Evolutionary conservation across 1,284 basidiomycete species (phyloP).

Genomic region (Mycena sp.): DNA sequence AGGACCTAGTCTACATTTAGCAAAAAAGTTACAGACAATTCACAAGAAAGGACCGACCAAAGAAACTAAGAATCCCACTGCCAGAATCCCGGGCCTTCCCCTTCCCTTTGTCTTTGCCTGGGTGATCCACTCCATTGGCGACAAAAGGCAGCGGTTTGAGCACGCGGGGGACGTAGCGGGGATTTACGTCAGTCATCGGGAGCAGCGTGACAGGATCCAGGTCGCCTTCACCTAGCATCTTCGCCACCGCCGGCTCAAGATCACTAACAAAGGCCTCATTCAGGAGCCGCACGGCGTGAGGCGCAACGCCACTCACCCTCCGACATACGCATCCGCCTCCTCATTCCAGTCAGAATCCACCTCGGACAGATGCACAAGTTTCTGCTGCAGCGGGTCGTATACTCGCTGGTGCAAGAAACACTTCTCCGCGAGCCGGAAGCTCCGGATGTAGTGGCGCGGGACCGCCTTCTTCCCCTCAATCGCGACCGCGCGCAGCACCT

Average conservation of each 20-base stretch:
- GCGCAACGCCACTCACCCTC: constrained; percentile 61
- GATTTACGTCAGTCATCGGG: constrained; percentile 85
- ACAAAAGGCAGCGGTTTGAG: constrained; percentile 43
- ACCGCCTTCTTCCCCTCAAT: constrained; percentile 90
- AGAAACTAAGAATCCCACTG: constrained; percentile 65
- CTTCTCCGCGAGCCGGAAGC: constrained; percentile 85
- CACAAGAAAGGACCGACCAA: constrained; percentile 56
- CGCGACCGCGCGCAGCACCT: constrained; percentile 82
- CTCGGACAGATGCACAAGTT: constrained; percentile 76
- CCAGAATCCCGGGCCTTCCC: constrained; percentile 40
- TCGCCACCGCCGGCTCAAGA: constrained; percentile 66
- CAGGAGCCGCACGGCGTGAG: neutral
- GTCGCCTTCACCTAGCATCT: constrained; percentile 79
- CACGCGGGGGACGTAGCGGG: constrained; percentile 64
- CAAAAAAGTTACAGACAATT: constrained; percentile 19
- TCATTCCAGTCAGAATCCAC: constrained; percentile 63
- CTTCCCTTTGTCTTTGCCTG: constrained; percentile 44
- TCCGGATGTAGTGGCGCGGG: constrained; percentile 78
- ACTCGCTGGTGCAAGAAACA: constrained; percentile 97
- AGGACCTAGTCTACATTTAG: constrained; percentile 51
- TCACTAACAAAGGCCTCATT: constrained; percentile 51
- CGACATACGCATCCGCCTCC: constrained; percentile 79
- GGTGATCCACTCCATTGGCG: constrained; percentile 35
- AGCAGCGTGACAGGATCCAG: constrained; percentile 79
- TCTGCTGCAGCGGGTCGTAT: constrained; percentile 78